Base-by-base conservation (phyloP, 192 early-diverging fungal genomes). In the Coemansia sp. region DNA sequence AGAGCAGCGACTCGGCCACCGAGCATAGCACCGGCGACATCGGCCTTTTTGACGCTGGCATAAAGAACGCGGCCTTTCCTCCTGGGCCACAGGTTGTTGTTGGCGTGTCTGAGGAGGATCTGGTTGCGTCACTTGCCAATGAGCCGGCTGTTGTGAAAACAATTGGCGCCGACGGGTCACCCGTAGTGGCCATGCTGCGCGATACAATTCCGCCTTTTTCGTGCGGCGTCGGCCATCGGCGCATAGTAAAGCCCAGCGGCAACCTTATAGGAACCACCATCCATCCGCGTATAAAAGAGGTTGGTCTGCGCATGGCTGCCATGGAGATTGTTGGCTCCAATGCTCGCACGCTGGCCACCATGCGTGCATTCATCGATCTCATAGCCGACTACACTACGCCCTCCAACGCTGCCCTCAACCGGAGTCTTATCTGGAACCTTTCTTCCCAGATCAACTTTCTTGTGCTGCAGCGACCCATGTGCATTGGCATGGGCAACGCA, bases 361-460 rank as follows among this genome's bases (percentile, higher is more conserved):
- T 99, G 43, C 76, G 80, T 20, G 91, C 93, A 0, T 95, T 99
- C 69, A 86, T 87, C 50, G 70, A 95, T 87, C 89, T 96, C 9
- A 98, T 99, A 63, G 79, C 87, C 62, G 97, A 99, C 76, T 96
- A 98, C 69, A 83, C 84, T 7, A 92, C 95, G n/a, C 97, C 96
- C 11, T 74, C 87, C 2, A 88, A 91, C 64, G 89, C 86, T 0
- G 88, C 92, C 0, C 86, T 99, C 49, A 87, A 88, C 40, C 81
- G 95, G 56, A 85, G 94, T 76, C 87, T 99, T 67, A 90, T 85
- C 39, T 87, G 85, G 22, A 86, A 96, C 65, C 68, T 99, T 53
- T 89, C 90, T 70, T 90, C 92, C 56, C 96, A 99, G 70, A 93
- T 98, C 69, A 92, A 89, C 65, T 97, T 94, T 68, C 75, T 99